A percentile compares a stretch with the other conserved stretches of the same genome.
Evolutionary conservation across 306 rosid genomes (phyloP).

Genomic region (Erythrophleum fordii): DNA sequence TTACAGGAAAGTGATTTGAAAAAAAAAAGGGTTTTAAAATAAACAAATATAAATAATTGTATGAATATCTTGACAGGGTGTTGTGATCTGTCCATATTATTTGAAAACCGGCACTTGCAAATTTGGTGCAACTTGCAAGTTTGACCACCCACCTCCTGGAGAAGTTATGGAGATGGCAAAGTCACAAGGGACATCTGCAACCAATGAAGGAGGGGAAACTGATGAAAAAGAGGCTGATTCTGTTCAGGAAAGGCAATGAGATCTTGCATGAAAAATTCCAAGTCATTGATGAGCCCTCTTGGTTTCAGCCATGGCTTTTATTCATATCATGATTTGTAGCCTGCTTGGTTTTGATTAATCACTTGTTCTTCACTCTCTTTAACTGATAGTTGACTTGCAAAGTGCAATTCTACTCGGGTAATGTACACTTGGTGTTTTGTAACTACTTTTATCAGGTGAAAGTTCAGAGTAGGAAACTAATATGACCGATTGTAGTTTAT

Average conservation of each 20-base stretch:
- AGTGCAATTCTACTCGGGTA: background rate
- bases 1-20: background rate
- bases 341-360: constrained; percentile 26
- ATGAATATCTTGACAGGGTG: constrained; percentile 61
- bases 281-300: background rate
- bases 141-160: constrained; percentile 97
- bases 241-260: constrained; percentile 30
- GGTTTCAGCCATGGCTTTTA: background rate
- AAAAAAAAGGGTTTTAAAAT: background rate
- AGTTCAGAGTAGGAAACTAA: background rate
- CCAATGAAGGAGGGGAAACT: constrained; percentile 42
- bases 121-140: constrained; percentile 88
- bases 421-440: background rate
- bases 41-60: background rate
- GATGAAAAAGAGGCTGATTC: constrained; percentile 37
- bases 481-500: background rate
- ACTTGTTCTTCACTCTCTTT: constrained; percentile 22
- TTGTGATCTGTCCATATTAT: constrained; percentile 81
- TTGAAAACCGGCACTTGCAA: constrained; percentile 94
- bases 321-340: constrained; percentile 18
- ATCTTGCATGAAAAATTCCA: constrained; percentile 22
- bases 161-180: constrained; percentile 81
- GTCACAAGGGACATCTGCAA: constrained; percentile 53
- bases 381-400: constrained; percentile 3
- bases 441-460: background rate